Evolutionary conservation across 2,329 filamentous ascomycete species (phyloP).

Genomic region (Colletotrichum filicis): DNA sequence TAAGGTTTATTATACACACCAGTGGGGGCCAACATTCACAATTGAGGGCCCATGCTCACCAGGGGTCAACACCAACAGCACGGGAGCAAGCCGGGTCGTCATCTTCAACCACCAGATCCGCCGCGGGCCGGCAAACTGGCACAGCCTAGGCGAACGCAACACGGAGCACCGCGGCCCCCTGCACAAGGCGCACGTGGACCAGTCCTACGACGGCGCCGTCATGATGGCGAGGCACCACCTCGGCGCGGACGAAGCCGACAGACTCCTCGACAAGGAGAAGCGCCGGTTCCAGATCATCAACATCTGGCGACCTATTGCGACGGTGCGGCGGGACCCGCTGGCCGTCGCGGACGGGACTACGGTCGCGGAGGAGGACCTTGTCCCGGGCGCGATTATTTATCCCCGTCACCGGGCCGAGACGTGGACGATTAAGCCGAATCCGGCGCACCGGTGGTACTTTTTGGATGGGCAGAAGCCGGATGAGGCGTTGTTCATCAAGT

Average conservation of each 20-base stretch:
- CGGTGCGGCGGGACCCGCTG: conserved; percentile 55
- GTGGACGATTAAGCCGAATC: conserved; percentile 49
- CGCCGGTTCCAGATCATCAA: conserved; percentile 38
- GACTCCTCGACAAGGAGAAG: conserved; percentile 8
- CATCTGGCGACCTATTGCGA: conserved; percentile 60
- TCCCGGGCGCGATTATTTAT: conserved; percentile 50
- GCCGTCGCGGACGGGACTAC: conserved; percentile 51
- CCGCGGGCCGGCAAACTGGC: conserved; percentile 57
- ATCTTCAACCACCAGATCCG: conserved; percentile 46
- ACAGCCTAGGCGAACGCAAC: conserved; percentile 71
- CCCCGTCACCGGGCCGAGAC: conserved; percentile 46
- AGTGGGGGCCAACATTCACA: conserved; percentile 20
- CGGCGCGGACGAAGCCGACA: conserved; percentile 22
- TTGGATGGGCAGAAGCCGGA: conserved; percentile 60
- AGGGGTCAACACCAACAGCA: conserved; percentile 36
- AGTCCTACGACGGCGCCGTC: conserved; percentile 41
- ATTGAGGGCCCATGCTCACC: conserved; percentile 28
- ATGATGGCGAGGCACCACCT: conserved; percentile 37
- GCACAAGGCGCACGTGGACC: conserved; percentile 60
- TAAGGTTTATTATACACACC: conserved; percentile 15
- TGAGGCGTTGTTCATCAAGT: conserved; percentile 71
- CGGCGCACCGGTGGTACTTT: conserved; percentile 63
- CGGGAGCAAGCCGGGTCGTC: conserved; percentile 41
- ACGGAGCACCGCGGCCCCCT: conserved; percentile 65
- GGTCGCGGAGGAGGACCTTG: conserved; percentile 51